Evolutionary conservation across 1,139 yeast genomes (phyloP).

Genomic region (Scheffersomyces parashehatae): DNA sequence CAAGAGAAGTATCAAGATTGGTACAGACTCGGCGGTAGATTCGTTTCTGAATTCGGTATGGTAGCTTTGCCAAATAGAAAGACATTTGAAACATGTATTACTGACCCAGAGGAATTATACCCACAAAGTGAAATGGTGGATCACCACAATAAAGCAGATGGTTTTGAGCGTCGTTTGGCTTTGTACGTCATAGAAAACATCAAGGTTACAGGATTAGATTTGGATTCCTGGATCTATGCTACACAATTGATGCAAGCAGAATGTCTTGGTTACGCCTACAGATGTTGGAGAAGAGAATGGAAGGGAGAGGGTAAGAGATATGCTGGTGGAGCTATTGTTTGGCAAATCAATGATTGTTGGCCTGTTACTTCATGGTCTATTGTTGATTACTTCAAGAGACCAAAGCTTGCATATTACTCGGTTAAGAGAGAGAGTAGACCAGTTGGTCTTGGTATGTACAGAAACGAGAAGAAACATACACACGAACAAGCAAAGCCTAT

Average conservation of each 20-base stretch:
- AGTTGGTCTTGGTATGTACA: conserved; percentile 34
- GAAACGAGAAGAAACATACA: conserved; percentile 22
- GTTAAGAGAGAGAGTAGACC: conserved; percentile 44
- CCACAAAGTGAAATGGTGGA: conserved; percentile 41
- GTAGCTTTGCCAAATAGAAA: conserved; percentile 35
- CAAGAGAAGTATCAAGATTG: conserved; percentile 47
- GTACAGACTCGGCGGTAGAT: conserved; percentile 40
- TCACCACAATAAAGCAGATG: conserved; percentile 45
- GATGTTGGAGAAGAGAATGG: conserved; percentile 51
- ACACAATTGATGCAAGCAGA: conserved; percentile 54
- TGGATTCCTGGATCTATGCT: conserved; percentile 45
- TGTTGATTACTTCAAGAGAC: conserved; percentile 38
- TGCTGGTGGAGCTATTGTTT: conserved; percentile 45
- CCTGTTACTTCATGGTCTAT: conserved; percentile 51
- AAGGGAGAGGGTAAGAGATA: conserved; percentile 18
- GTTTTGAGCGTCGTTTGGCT: conserved; percentile 45
- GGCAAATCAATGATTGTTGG: conserved; percentile 58
- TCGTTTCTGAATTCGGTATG: conserved; percentile 52
- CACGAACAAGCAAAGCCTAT: conserved; percentile 12
- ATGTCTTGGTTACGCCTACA: conserved; percentile 47
- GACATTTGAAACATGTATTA: conserved; percentile 30
- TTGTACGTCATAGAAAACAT: conserved; percentile 46
- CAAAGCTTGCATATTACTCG: conserved; percentile 47
- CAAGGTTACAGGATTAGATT: conserved; percentile 27
- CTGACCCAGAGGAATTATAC: conserved; percentile 29